A percentile compares a stretch with the other conserved stretches of the same genome.
Conservation (phyloP, 148 eudicot species). For the Bassia scoparia region DNA sequence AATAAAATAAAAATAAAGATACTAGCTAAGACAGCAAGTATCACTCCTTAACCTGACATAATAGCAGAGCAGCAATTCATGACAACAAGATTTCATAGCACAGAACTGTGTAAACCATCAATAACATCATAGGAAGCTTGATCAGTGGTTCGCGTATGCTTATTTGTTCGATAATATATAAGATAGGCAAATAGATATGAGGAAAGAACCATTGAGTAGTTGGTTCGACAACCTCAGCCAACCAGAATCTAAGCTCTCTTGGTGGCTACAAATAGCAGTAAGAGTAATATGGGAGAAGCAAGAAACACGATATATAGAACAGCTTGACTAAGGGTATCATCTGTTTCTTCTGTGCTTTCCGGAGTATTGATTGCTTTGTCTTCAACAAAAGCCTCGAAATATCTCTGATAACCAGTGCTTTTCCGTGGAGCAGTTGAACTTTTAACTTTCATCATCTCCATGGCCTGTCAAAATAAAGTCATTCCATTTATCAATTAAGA, state of each 20-base stretch:
- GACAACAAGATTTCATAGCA: no score
- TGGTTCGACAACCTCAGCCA: neutral
- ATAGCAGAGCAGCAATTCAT: no score
- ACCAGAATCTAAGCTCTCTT: conserved; percentile 33
- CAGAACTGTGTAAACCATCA: no score
- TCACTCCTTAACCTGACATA: no score
- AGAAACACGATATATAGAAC: conserved; percentile 61
- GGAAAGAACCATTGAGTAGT: neutral
- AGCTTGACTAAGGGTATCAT: conserved; percentile 43
- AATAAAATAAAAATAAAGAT: no score
- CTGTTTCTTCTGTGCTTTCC: conserved; percentile 38
- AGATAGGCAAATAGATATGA: neutral
- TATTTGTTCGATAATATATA: neutral
- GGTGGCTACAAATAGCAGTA: conserved; percentile 49
- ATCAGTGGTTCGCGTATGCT: no score
- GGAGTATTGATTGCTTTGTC: conserved; percentile 37
- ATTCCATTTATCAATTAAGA: neutral
- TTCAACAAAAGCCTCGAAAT: conserved; percentile 73
- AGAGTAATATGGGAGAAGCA: conserved; percentile 57
- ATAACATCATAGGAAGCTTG: no score
- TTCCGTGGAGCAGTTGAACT: conserved; percentile 33
- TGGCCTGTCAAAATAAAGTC: conserved; percentile 56
- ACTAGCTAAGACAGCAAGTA: no score
- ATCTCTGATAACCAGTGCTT: conserved; percentile 58
- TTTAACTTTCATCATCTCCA: conserved; percentile 77